Base-by-base conservation (phyloP, 257 asterid genomes). In the Scutellaria galericulata region DNA sequence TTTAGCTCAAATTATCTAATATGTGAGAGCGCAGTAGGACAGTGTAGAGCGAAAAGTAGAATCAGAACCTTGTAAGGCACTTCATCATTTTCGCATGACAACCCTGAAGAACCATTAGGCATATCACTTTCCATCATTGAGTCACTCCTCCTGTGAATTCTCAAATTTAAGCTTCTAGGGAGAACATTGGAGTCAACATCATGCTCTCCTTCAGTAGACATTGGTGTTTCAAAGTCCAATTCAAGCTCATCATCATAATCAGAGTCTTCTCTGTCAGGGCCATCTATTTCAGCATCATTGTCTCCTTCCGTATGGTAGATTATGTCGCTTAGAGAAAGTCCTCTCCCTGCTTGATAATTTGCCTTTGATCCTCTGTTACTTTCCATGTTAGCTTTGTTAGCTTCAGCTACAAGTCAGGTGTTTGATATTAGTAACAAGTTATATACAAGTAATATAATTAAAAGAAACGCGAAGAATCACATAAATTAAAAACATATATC, bases 181-280 rank as follows among this genome's bases (percentile, higher is more conserved):
- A 80, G 81, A 73, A 82, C 67, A 83, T 82, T 65, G 27, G 87
- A 54, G 71, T 83, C 96, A 63, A 54, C 71, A 69, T 83, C 94
- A 58, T 66, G 86, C 70, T 79, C 88, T 70, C 76, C 91, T 77
- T 86, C 98, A 53, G 86, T 83, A 52, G 94, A 76, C 64, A 83
- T 45, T 75, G 95, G 76, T 65, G 97, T 76, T 78, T 85, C 98
- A 83, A 87, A 87, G 82, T 88, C 96, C 75, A 88, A 77, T 81
- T 95, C 97, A 57, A 90, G 76, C 67, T 85, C 98, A 58, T 88
- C 98, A 35, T 89, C 97, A 70, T 84, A 89, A 73, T 93, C 97
- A 44, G 97, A 91, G 79, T 89, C 97, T 72, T 88, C 97, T 83
- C 90, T 82, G 57, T 85, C 99, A 46, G 81, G 86, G 72, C 79